A percentile compares a stretch with the other conserved stretches of the same genome.
phyloP scores from a whole-genome alignment of 2,329 filamentous ascomycete species.

The Harringtonia aguacate region DNA sequence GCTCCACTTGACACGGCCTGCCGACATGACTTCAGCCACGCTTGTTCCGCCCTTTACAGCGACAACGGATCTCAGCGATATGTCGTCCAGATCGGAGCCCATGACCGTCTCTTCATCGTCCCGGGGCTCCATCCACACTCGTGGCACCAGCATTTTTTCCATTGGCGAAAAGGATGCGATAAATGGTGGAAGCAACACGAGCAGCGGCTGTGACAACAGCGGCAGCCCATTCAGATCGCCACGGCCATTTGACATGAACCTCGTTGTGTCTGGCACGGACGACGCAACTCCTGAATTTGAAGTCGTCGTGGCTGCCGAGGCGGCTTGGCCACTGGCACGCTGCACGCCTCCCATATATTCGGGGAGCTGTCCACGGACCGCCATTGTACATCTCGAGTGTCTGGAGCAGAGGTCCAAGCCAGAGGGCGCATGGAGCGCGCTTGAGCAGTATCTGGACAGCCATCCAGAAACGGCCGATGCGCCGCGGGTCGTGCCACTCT shows the following conservation, averaged over 20 bases:
- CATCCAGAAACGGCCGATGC: constrained; percentile 21
- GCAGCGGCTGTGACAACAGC: neutral
- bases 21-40: constrained; percentile 18
- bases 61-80: constrained; percentile 24
- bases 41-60: constrained; percentile 22
- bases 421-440: constrained; percentile 32
- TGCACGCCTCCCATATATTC: constrained; percentile 36
- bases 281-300: constrained; percentile 32
- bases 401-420: constrained; percentile 38
- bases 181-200: neutral
- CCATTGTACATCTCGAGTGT: constrained; percentile 39
- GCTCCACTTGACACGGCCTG: constrained; percentile 20
- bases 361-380: constrained; percentile 34
- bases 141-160: constrained; percentile 36
- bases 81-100: constrained; percentile 30
- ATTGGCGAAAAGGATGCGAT: constrained; percentile 23
- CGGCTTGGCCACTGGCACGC: constrained; percentile 39
- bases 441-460: constrained; percentile 30
- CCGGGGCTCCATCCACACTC: constrained; percentile 31
- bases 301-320: constrained; percentile 35
- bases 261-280: constrained; percentile 16
- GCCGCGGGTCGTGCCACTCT: constrained; percentile 33
- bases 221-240: neutral
- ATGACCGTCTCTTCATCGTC: constrained; percentile 30
- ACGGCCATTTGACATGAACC: constrained; percentile 16